phyloP scores from a whole-genome alignment of 768 basidiomycete species.

The Tephrocybe sp. region DNA sequence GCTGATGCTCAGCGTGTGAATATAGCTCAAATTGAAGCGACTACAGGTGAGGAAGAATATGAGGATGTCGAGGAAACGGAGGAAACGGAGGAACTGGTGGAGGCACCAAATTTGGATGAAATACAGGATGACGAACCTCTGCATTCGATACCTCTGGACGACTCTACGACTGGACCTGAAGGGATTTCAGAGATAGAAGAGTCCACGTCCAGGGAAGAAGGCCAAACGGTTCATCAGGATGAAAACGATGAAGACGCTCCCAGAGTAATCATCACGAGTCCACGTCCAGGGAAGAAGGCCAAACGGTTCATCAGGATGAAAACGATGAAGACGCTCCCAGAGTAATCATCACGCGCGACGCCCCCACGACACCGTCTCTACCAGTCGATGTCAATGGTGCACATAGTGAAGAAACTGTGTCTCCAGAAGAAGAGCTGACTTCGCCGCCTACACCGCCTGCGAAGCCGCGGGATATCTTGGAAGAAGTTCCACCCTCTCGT shows the following conservation, averaged over 20 bases:
- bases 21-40: background rate
- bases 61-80: background rate
- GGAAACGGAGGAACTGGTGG: background rate
- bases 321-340: background rate
- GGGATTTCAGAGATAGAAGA: background rate
- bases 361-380: background rate
- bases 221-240: background rate
- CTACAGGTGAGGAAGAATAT: background rate
- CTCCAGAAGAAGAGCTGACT: background rate
- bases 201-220: background rate
- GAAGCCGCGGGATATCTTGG: conserved; percentile 4
- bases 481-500: conserved; percentile 1
- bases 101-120: background rate
- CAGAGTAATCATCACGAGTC: background rate
- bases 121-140: background rate
- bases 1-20: background rate
- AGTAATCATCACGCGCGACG: background rate
- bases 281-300: background rate
- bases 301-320: background rate
- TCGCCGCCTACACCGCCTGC: conserved; percentile 16
- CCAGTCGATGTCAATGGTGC: conserved; percentile 2
- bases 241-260: conserved; percentile 2
- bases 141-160: background rate
- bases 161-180: background rate
- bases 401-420: background rate